Evolutionary conservation across 2,329 filamentous ascomycete genomes (phyloP).

Genomic region (Westerdykella ornata): DNA sequence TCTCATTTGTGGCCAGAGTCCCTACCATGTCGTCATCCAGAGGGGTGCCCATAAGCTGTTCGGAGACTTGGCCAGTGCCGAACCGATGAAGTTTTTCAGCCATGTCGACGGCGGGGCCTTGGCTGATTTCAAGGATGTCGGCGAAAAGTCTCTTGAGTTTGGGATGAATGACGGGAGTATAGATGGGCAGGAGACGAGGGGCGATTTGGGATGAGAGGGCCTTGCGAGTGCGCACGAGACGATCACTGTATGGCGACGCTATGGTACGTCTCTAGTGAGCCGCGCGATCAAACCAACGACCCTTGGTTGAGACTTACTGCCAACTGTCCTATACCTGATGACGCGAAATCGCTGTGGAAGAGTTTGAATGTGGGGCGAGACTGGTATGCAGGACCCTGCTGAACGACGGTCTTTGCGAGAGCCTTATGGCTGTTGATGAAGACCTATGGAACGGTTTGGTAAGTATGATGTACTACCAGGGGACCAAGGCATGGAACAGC

Average conservation of each 20-base stretch:
- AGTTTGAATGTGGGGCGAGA: no score
- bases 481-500: no score
- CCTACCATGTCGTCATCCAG: conserved; percentile 11
- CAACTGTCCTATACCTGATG: no score
- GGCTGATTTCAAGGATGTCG: conserved; percentile 8
- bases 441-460: no score
- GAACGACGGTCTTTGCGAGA: no score
- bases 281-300: no score
- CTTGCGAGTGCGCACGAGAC: conserved; percentile 11
- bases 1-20: conserved; percentile 12
- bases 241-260: conserved; percentile 11
- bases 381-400: no score
- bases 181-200: conserved; percentile 10
- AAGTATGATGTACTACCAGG: no score
- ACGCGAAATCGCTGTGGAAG: no score
- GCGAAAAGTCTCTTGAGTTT: conserved; percentile 12
- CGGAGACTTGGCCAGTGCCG: conserved; percentile 11
- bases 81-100: conserved; percentile 11
- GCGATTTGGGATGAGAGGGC: conserved; percentile 10
- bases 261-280: no score
- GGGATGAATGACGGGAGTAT: conserved; percentile 12
- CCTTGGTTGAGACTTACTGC: no score
- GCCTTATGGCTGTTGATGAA: no score
- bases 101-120: conserved; percentile 11
- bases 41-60: conserved; percentile 10